A percentile compares a stretch with the other conserved stretches of the same genome.
phyloP scores from a whole-genome alignment of 2,329 filamentous ascomycete genomes.

The Lachnellula suecica region DNA sequence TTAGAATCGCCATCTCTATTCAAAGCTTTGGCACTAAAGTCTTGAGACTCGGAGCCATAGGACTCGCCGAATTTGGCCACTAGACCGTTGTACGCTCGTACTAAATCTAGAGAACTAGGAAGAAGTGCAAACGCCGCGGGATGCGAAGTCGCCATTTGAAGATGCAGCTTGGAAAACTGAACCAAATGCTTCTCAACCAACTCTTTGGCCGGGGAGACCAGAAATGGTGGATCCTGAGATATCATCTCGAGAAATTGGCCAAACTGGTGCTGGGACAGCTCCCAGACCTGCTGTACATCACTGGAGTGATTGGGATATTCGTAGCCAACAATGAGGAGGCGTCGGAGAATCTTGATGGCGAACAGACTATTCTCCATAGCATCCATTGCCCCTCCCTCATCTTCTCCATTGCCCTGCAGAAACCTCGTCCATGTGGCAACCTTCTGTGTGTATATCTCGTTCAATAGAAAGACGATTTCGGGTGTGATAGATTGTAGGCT shows the following conservation, averaged over 20 bases:
- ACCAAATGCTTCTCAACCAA: constrained; percentile 82
- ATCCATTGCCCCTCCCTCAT: constrained; percentile 57
- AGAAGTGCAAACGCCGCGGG: constrained; percentile 81
- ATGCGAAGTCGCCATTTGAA: constrained; percentile 79
- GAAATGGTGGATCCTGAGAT: constrained; percentile 52
- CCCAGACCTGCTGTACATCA: constrained; percentile 79
- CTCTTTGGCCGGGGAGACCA: constrained; percentile 52
- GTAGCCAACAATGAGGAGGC: constrained; percentile 78
- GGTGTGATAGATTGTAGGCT: constrained; percentile 77
- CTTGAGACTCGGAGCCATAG: constrained; percentile 52
- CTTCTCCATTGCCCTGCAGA: constrained; percentile 55
- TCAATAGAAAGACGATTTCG: constrained; percentile 79
- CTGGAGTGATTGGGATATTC: constrained; percentile 79
- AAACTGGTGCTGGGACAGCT: constrained; percentile 73
- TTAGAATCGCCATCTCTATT: constrained; percentile 45
- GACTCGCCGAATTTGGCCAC: constrained; percentile 74
- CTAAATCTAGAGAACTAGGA: constrained; percentile 74
- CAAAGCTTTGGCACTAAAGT: constrained; percentile 41
- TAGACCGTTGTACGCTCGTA: constrained; percentile 82
- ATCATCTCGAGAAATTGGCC: constrained; percentile 70
- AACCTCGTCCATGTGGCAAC: constrained; percentile 67
- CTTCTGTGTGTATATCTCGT: constrained; percentile 74
- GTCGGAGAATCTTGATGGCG: constrained; percentile 75
- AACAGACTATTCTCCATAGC: constrained; percentile 76
- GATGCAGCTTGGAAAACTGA: constrained; percentile 88